Base-by-base conservation (phyloP, 2,329 filamentous ascomycete genomes). In the Cytospora paraplurivora region DNA sequence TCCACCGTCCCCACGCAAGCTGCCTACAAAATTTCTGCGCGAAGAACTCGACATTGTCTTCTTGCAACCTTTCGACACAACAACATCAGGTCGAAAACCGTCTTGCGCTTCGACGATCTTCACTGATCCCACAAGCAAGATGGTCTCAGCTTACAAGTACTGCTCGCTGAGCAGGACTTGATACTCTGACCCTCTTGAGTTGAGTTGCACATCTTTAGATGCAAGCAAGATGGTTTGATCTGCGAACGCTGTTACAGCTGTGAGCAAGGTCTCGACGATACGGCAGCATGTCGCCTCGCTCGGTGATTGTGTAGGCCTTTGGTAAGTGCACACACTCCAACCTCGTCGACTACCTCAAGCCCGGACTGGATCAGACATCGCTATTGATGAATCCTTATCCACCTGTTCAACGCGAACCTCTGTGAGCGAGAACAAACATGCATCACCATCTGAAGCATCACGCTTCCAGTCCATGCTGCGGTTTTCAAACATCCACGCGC, bases 361-460 rank as follows among this genome's bases (percentile, higher is more conserved):
- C 55, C 52, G 62, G 64, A 62, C 62, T 62, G 58, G 64, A 63
- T 49, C 60, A 47, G 21, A 64, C 60, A 67, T 77, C 66, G 74
- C 76, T 77, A 67, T 69, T 86, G 84, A 87, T 85, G 84, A 86
- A 77, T 73, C 74, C 68, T 71, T 75, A 77, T 79, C 82, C 81
- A 85, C 82, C 78, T 65, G 82, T 86, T 86, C 82, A 74, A 58
- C 82, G 85, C 81, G 83, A 87, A 71, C 69, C 71, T 79, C 81
- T 82, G 58, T 75, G 85, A 87, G 84, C 85, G 82, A 72, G 80
- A 85, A 87, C 81, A 80, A 82, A 88, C 87, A 89, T 89, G 87
- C 87, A 89, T 86, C 88, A 89, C 87, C 87, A 89, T 89, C 87
- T 89, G 87, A 85, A 87, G 77, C 78, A 69, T 67, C 60, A 67